A percentile compares a stretch with the other conserved stretches of the same genome.
Conservation (phyloP, 163 green algal genomes). For the Chloromonas sp. region DNA sequence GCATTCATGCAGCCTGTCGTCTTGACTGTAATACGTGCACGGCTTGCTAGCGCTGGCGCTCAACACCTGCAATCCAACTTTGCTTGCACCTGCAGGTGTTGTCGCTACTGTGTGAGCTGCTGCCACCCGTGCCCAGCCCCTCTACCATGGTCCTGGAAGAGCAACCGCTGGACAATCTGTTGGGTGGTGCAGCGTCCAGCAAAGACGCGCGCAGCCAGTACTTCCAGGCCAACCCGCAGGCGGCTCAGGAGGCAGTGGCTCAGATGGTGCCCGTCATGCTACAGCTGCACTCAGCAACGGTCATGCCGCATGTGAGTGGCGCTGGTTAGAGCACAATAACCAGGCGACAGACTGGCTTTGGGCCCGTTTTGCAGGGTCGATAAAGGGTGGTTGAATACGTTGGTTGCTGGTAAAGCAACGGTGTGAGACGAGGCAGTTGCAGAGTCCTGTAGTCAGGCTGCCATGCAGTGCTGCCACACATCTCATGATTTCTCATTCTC, state of each 20-base stretch:
- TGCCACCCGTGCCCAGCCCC: slow-evolving; percentile 66
- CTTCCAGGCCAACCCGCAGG: slow-evolving; percentile 45
- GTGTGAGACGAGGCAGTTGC: too few relatives aligned
- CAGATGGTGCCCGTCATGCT: slow-evolving; percentile 77
- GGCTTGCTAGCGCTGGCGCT: too few relatives aligned
- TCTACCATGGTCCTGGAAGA: slow-evolving; percentile 30
- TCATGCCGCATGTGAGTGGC: slow-evolving; percentile 26
- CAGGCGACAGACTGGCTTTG: too few relatives aligned
- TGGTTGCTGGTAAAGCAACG: too few relatives aligned
- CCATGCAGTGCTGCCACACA: too few relatives aligned
- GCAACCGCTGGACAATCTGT: slow-evolving; percentile 7
- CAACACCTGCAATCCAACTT: too few relatives aligned
- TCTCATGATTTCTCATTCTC: neutral
- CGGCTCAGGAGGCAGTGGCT: slow-evolving; percentile 48
- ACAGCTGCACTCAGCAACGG: slow-evolving; percentile 45
- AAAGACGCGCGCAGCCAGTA: slow-evolving; percentile 21
- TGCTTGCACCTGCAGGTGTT: slow-evolving; percentile 40
- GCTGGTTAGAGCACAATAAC: too few relatives aligned
- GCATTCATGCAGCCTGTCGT: too few relatives aligned
- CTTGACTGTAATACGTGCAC: too few relatives aligned
- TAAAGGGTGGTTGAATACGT: too few relatives aligned
- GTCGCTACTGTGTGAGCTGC: slow-evolving; percentile 61
- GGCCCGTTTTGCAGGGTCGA: too few relatives aligned
- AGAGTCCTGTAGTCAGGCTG: too few relatives aligned
- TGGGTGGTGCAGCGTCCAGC: neutral